Conservation (phyloP, 2,329 filamentous ascomycete genomes). For the Nemania sp. region DNA sequence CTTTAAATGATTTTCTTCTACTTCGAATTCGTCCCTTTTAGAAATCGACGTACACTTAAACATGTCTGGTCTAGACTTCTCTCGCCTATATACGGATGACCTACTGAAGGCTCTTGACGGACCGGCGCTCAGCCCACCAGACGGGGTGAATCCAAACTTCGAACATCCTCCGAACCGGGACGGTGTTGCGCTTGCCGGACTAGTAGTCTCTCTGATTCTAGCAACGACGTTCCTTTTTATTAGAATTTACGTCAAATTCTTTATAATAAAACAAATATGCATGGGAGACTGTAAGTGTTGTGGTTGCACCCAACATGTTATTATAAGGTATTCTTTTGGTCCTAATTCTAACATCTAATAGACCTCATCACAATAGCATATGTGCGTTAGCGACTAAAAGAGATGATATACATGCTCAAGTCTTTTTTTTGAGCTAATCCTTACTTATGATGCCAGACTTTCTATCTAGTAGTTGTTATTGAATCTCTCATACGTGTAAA, state of each 20-base stretch:
- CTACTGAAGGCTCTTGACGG: not conserved
- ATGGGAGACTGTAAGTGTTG: conserved; percentile 18
- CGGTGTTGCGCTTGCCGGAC: not conserved
- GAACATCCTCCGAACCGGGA: conserved; percentile 12
- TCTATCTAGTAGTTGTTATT: not conserved
- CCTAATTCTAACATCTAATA: not conserved
- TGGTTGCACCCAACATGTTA: not conserved
- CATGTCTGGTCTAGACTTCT: too few species aligned
- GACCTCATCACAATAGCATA: conserved; percentile 23
- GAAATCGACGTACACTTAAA: too few species aligned
- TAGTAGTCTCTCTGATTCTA: conserved; percentile 9
- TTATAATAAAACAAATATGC: conserved; percentile 9
- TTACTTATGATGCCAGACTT: not conserved
- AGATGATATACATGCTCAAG: too few species aligned
- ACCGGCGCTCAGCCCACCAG: conserved; percentile 15
- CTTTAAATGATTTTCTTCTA: too few species aligned
- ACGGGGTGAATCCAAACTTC: conserved; percentile 22
- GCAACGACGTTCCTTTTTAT: conserved; percentile 13
- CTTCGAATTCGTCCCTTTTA: too few species aligned
- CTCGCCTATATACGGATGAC: too few species aligned
- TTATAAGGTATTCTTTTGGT: too few species aligned
- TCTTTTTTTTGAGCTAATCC: too few species aligned
- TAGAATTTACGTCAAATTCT: conserved; percentile 16
- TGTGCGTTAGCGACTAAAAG: conserved; percentile 4
- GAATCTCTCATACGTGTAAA: conserved; percentile 8